Conservation (phyloP, 768 basidiomycete species). For the Hygrocybe punicea region DNA sequence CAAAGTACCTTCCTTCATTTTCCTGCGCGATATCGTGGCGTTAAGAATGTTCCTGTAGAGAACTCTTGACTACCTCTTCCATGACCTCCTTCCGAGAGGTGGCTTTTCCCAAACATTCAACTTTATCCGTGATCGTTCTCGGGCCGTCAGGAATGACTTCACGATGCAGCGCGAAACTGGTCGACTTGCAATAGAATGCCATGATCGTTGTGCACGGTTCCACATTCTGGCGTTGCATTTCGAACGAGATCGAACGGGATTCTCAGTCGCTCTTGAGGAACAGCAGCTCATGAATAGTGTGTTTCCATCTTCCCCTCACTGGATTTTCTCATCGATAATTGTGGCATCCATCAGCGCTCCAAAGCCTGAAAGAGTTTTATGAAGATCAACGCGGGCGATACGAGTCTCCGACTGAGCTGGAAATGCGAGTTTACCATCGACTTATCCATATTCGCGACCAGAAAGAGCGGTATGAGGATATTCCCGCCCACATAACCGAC, state of each 20-base stretch:
- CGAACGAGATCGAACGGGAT: conserved; percentile 52
- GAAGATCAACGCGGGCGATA: conserved; percentile 71
- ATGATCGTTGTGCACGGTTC: conserved; percentile 91
- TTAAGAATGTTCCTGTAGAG: conserved; percentile 40
- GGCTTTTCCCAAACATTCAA: conserved; percentile 69
- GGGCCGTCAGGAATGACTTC: conserved; percentile 89
- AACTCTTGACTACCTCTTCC: conserved; percentile 92
- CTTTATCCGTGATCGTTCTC: conserved; percentile 90
- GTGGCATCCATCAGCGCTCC: conserved; percentile 57
- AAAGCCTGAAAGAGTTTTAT: conserved; percentile 91
- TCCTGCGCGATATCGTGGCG: conserved; percentile 1
- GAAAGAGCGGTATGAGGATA: conserved; percentile 67
- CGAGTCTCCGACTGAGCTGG: conserved; percentile 79
- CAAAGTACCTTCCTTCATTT: conserved; percentile 46
- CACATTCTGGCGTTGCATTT: conserved; percentile 82
- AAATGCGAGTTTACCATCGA: conserved; percentile 94
- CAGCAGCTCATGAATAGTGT: conserved; percentile 90
- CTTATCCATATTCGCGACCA: conserved; percentile 88
- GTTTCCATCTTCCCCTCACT: conserved; percentile 27
- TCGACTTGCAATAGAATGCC: conserved; percentile 76
- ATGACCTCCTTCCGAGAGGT: conserved; percentile 64
- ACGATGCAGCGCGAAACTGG: conserved; percentile 87
- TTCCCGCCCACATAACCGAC: conserved; percentile 61
- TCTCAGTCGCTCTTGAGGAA: conserved; percentile 71
- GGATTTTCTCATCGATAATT: not conserved